Evolutionary conservation across 2,329 filamentous ascomycete genomes (phyloP), one percentile per base, ranked within the genome.

Genomic region (Verticillium longisporum): DNA sequence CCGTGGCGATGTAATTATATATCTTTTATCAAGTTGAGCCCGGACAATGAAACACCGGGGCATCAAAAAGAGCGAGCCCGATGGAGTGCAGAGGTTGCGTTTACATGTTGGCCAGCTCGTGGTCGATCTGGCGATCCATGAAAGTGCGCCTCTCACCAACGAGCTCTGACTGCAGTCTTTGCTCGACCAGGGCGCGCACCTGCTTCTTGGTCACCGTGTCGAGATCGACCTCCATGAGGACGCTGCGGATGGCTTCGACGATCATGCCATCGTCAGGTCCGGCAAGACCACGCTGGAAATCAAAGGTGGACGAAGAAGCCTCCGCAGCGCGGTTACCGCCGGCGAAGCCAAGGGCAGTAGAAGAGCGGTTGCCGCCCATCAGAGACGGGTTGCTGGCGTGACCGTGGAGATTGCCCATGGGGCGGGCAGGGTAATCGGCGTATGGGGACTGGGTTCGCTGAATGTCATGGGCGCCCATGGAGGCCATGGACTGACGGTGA

Each of bases 121-220:
- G 85, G 77, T 99, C 95, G 75, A 99, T 98, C 78, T 93, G 90
- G 67, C 88, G 84, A 77, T 97, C 94, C 79, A 98, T 86, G 78
- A 96, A 98, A 15, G 88, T 87, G 72, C 90, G 87, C 74, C 92
- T 88, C 75, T 97, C 93, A 26, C 92, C 93, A 0, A 85, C 82
- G 61, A 98, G 82, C 73, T 97, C 92, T 4, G 90, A 94, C 78
- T 97, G 94, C 64, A 99, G 77, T 69, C 93, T 86, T 79, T 97
- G 92, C 78, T 99, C 95, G 13, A 97, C 92, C 55, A 98, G 83
- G 3, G 91, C 93, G 58, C 91, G 84, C 61, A 95, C 89, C 78
- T 98, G 94, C 80, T 99, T 99, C 87, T 98, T 99, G 6, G 95
- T 99, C 56, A 98, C 91, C n/a, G 85, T 94, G 73, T 99, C 95